Conservation (phyloP, 2,329 filamentous ascomycete genomes). For the Sphaerulina vaccinii region DNA sequence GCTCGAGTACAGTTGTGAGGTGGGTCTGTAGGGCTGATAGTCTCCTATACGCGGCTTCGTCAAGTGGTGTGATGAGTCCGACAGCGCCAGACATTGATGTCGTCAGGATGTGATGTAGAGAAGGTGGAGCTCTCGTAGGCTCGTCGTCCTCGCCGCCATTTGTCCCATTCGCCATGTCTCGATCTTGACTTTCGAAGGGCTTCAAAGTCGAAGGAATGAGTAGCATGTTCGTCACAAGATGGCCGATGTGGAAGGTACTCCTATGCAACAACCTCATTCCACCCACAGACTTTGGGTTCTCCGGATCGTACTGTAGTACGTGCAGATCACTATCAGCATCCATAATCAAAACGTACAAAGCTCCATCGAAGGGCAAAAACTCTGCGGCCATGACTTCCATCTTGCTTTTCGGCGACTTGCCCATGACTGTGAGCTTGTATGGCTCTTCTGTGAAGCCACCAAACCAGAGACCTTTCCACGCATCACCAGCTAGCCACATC, state of each 20-base stretch:
- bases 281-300: conserved; percentile 90
- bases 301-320: conserved; percentile 89
- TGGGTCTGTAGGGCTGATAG: conserved; percentile 79
- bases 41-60: conserved; percentile 78
- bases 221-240: conserved; percentile 71
- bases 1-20: conserved; percentile 71
- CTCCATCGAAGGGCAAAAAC: conserved; percentile 80
- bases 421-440: conserved; percentile 90
- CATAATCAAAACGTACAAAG: conserved; percentile 77
- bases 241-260: conserved; percentile 82
- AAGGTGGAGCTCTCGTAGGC: conserved; percentile 15
- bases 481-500: conserved; percentile 83
- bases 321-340: conserved; percentile 86
- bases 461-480: conserved; percentile 93
- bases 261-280: conserved; percentile 84
- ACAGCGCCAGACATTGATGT: conserved; percentile 75
- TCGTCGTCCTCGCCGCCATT: conserved; percentile 32
- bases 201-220: conserved; percentile 66
- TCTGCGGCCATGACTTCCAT: conserved; percentile 80
- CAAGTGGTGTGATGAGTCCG: conserved; percentile 71
- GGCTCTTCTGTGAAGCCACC: conserved; percentile 96
- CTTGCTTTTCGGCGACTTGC: conserved; percentile 71
- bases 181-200: conserved; percentile 46
- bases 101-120: conserved; percentile 60
- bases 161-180: conserved; percentile 26